Base-by-base conservation (phyloP, 345 rosid species). In the Salix exigua region DNA sequence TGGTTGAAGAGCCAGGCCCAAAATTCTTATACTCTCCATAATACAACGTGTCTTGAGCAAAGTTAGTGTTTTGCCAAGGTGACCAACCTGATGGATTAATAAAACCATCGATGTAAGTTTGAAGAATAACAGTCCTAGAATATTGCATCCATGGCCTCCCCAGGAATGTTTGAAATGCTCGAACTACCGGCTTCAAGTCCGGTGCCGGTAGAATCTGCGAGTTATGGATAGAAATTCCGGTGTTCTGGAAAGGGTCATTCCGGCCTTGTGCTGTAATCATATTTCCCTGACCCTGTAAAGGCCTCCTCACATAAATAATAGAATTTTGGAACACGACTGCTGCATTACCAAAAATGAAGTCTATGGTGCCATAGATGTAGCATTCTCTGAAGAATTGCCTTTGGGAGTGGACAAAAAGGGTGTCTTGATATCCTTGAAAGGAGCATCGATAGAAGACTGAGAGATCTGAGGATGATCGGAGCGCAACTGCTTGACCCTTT, bases 331-430 rank as follows among this genome's bases (percentile, higher is more conserved):
- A 84, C 35, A 94, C 94, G 0, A 87, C 98, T 0, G 98, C 97
- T 7, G 97, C 98, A 33, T 94, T 94, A 6, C 97, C 98, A 9
- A 94, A 94, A 51, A 94, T 92, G 82, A 94, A 89, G 75, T 94
- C 98, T 5, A 94, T 77, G 13, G 98, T 94, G 73, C 98, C 98
- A 64, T 85, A 92, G 66, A 94, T 85, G 82, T 89, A 88, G 66
- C 98, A 94, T 78, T 86, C 88, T 35, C 87, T 77, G 77, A 78
- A 94, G 87, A 94, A 94, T 74, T 94, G 98, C 2, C 98, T 86
- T 66, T 94, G 98, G 3, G 98, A 92, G 74, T 88, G 96, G 71
- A 88, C 92, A 75, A 89, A 82, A 28, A 94, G 91, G 5, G 97
- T 92, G 88, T 94, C 98, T 74, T 94, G 98, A 82, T 88, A 88